Conservation (phyloP, 768 basidiomycete genomes). For the Amanita molliuscula region DNA sequence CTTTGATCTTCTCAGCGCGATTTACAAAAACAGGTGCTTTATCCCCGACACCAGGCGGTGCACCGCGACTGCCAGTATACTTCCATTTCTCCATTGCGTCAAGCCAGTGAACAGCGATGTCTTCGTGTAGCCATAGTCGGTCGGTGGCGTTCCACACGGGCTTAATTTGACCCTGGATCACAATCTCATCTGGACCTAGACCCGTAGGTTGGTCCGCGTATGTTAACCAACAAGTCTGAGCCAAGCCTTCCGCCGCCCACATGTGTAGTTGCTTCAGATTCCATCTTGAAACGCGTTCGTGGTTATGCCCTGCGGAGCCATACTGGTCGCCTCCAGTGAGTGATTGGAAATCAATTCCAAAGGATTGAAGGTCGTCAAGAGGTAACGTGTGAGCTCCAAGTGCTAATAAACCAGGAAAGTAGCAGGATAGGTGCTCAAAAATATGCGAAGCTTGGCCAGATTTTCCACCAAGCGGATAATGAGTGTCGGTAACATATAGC, state of each 20-base stretch:
- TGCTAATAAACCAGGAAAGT: conserved; percentile 66
- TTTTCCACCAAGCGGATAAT: conserved; percentile 17
- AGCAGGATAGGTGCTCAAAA: conserved; percentile 72
- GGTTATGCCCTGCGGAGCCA: conserved; percentile 24
- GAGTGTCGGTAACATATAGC: conserved; percentile 56
- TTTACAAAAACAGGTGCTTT: conserved; percentile 27
- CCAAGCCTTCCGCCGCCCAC: conserved; percentile 70
- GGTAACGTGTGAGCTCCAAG: conserved; percentile 58
- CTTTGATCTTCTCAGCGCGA: conserved; percentile 4
- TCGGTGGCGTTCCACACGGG: conserved; percentile 11
- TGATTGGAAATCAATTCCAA: conserved; percentile 34
- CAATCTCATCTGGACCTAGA: conserved; percentile 53
- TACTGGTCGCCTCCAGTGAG: conserved; percentile 28
- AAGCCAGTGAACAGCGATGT: conserved; percentile 31
- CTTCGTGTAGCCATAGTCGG: conserved; percentile 13
- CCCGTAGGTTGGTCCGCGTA: conserved; percentile 67
- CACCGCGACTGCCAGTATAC: conserved; percentile 29
- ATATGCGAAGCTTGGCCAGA: conserved; percentile 29
- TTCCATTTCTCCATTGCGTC: conserved; percentile 40
- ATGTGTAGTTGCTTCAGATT: conserved; percentile 55
- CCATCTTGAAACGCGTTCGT: conserved; percentile 28
- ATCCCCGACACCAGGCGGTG: conserved; percentile 44
- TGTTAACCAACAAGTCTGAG: conserved; percentile 58
- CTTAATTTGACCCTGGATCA: conserved; percentile 22
- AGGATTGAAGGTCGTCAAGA: conserved; percentile 36